Evolutionary conservation across 2,329 filamentous ascomycete genomes (phyloP), one percentile per base, ranked within the genome.

Genomic region (Exophiala sp.): DNA sequence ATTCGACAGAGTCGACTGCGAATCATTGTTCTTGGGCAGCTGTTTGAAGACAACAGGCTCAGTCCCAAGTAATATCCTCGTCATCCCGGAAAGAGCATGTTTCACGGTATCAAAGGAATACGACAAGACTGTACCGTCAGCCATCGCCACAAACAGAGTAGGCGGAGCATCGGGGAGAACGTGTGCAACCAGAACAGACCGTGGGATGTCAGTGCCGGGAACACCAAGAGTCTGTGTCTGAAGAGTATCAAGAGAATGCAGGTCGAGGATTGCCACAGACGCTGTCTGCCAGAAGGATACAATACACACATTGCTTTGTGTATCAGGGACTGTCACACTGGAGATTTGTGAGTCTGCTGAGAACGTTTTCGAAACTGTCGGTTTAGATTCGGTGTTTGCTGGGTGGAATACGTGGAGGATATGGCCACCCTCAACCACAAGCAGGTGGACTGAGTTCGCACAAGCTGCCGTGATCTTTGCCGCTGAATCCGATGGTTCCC

Each of bases 231-330:
- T 73, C 62, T 85, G 83, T 1, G 80, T 82, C 42, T 82, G 78
- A 0, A 88, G 68, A 1, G 82, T 77, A 24, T 82, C 70, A 2
- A 97, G 71, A 1, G 80, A 81, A 14, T 76, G 67, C 18, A 95
- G 66, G 51, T 83, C 77, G 38, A 95, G 73, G 27, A 97, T 73
- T 0, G 86, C 85, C 21, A 97, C 78, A 9, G 80, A 80, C 4
- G 88, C 86, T n/a, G 83, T 83, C 55, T 86, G 82, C 81, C 91
- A 97, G 68, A 94, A 93, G 1, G 89, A 90, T 13, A 93, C 77
- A 22, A 95, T 83, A 48, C 86, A 91, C 24, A 88, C 71, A 42
- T 79, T 74, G 3, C 76, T 71, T 11, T 83, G 71, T 29, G 79
- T 73, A 2, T 78, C 73, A 0, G 89, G 82, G 1, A 93, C 77